Conservation (phyloP, 140 eudicot genomes). For the Oenanthe javanica region DNA sequence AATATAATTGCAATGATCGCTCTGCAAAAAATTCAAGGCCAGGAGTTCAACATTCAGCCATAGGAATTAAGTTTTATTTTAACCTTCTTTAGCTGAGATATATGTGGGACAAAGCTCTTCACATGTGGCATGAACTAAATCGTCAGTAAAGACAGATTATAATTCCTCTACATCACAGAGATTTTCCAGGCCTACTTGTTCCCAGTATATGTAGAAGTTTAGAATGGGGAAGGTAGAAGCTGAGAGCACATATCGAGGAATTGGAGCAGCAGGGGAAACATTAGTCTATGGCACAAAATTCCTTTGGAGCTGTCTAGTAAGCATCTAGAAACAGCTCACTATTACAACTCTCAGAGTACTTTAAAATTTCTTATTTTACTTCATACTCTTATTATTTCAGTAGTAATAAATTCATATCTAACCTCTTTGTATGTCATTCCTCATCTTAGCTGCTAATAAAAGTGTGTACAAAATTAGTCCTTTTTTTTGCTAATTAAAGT, state of each 20-base stretch:
- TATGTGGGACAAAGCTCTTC: neutral
- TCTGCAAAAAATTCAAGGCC: neutral
- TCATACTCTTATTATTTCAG: neutral
- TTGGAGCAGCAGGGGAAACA: neutral
- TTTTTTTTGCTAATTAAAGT: neutral
- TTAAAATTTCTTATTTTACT: neutral
- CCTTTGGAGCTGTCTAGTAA: neutral
- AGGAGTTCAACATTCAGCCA: neutral
- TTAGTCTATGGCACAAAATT: neutral
- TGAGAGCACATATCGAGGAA: too few relatives aligned
- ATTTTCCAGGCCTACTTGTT: neutral
- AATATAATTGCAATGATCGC: neutral
- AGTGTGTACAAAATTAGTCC: neutral
- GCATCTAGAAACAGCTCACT: neutral
- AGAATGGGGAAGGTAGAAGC: too few relatives aligned
- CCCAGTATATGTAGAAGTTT: too few relatives aligned
- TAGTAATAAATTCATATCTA: too few relatives aligned
- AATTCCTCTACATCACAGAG: neutral
- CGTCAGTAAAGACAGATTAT: neutral
- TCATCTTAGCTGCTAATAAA: neutral
- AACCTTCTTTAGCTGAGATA: neutral
- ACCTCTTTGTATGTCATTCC: neutral
- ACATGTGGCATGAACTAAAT: neutral
- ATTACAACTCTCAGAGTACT: neutral
- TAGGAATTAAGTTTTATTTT: neutral